phyloP scores from a whole-genome alignment of 177 flowering plant species.

The Vitis hybrid region DNA sequence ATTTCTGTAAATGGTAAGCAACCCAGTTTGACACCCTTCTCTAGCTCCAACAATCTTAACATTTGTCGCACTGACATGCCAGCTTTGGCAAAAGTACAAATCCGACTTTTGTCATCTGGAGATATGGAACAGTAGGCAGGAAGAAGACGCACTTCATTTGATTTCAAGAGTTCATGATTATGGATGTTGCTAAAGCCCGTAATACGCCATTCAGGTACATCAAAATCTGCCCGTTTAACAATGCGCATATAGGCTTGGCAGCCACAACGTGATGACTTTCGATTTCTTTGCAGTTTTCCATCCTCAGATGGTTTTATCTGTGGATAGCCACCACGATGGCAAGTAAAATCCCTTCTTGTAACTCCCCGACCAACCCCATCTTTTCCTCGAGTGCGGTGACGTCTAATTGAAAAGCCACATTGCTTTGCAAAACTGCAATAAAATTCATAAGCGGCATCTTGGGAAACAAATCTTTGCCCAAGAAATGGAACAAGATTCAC shows the following conservation, averaged over 20 bases:
- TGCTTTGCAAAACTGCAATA: slow-evolving; percentile 77
- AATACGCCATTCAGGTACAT: slow-evolving; percentile 77
- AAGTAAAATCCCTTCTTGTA: slow-evolving; percentile 71
- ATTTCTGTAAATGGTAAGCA: slow-evolving; percentile 66
- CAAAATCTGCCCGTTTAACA: slow-evolving; percentile 59
- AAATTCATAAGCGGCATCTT: slow-evolving; percentile 86
- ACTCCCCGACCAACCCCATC: slow-evolving; percentile 76
- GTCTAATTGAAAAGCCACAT: slow-evolving; percentile 70
- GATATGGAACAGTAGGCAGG: slow-evolving; percentile 60
- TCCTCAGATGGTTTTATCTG: slow-evolving; percentile 60
- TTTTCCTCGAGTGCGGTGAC: slow-evolving; percentile 70
- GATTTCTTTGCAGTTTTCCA: slow-evolving; percentile 63
- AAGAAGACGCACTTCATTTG: slow-evolving; percentile 50
- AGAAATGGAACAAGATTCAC: slow-evolving; percentile 75
- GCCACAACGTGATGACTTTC: slow-evolving; percentile 78
- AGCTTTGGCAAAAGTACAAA: slow-evolving; percentile 75
- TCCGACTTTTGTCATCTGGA: slow-evolving; percentile 66
- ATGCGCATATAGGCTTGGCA: slow-evolving; percentile 76
- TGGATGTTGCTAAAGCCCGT: slow-evolving; percentile 68
- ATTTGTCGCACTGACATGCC: slow-evolving; percentile 79
- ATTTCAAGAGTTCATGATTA: slow-evolving; percentile 64
- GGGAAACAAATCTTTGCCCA: slow-evolving; percentile 81
- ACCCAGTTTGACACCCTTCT: slow-evolving; percentile 67
- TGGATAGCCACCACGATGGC: slow-evolving; percentile 73
- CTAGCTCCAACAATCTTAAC: slow-evolving; percentile 70